Percentiles rank a stretch among this genome's conserved stretches.
phyloP scores from a whole-genome alignment of 2,329 filamentous ascomycete species.

The Fusarium poae region DNA sequence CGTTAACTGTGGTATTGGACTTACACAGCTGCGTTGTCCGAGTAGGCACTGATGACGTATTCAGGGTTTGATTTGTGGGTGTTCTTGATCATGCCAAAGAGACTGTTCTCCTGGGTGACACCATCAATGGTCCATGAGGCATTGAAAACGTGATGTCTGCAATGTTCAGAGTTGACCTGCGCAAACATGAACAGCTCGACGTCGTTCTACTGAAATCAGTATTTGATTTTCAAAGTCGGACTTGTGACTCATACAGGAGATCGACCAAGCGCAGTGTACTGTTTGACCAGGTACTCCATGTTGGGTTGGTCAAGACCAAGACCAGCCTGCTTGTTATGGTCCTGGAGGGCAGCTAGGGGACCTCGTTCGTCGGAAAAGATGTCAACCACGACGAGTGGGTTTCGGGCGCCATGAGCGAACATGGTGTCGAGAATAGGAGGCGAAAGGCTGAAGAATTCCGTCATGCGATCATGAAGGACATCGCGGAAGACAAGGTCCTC shows the following conservation, averaged over 20 bases:
- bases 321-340: slow-evolving; percentile 86
- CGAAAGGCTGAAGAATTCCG: slow-evolving; percentile 78
- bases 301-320: slow-evolving; percentile 89
- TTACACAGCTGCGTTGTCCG: slow-evolving; percentile 93
- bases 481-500: slow-evolving; percentile 72
- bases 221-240: slow-evolving; percentile 27
- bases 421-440: slow-evolving; percentile 79
- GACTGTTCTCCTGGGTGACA: slow-evolving; percentile 78
- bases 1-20: slow-evolving; percentile 29
- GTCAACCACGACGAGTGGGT: slow-evolving; percentile 79
- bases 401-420: slow-evolving; percentile 77
- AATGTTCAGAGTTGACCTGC: slow-evolving; percentile 98
- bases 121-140: slow-evolving; percentile 96
- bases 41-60: slow-evolving; percentile 94
- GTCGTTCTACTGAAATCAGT: slow-evolving; percentile 66
- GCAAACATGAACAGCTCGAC: slow-evolving; percentile 99
- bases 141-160: slow-evolving; percentile 90
- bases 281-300: slow-evolving; percentile 91
- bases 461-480: slow-evolving; percentile 93
- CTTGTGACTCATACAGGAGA: slow-evolving; percentile 62
- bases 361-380: slow-evolving; percentile 74
- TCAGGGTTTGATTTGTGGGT: slow-evolving; percentile 87
- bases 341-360: slow-evolving; percentile 79
- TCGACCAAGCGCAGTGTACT: slow-evolving; percentile 61
- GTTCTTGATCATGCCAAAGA: slow-evolving; percentile 97